phyloP scores from a whole-genome alignment of 176 grass and related monocot species.

The Rhipidocladum racemiflorum region DNA sequence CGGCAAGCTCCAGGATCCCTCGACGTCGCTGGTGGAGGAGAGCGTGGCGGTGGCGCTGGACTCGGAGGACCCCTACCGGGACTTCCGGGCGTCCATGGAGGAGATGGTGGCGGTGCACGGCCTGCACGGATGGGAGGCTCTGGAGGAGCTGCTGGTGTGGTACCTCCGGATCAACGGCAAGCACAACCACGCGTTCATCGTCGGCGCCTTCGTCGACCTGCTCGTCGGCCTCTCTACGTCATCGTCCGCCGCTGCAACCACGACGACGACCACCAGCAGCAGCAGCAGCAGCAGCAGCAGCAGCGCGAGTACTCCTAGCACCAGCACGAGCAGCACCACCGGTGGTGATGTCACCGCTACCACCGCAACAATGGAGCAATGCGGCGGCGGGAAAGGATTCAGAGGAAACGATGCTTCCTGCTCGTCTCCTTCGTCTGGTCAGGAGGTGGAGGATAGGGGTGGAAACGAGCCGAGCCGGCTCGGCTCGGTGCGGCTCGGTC shows the following conservation, averaged over 20 bases:
- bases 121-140: conserved; percentile 58
- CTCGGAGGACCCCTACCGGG: conserved; percentile 64
- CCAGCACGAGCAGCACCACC: not conserved
- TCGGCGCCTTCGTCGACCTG: conserved; percentile 73
- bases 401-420: not conserved
- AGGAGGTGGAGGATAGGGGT: not conserved
- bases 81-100: conserved; percentile 91
- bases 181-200: conserved; percentile 59
- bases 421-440: conserved; percentile 11
- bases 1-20: not conserved
- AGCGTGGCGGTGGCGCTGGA: conserved; percentile 68
- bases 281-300: not conserved
- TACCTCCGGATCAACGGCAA: conserved; percentile 73
- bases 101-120: conserved; percentile 83
- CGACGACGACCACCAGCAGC: not conserved
- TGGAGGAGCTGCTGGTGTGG: conserved; percentile 79
- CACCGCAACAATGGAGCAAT: not conserved
- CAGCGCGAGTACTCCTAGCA: not conserved
- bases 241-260: not conserved
- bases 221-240: conserved; percentile 34
- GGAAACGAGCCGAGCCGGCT: too few species aligned
- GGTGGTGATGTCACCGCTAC: not conserved
- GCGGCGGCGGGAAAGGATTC: not conserved
- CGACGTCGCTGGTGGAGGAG: conserved; percentile 29
- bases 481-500: too few species aligned